A percentile compares a stretch with the other conserved stretches of the same genome.
Conservation (phyloP, 805 yeast genomes). For the Sungouiozyma ichnusensis region DNA sequence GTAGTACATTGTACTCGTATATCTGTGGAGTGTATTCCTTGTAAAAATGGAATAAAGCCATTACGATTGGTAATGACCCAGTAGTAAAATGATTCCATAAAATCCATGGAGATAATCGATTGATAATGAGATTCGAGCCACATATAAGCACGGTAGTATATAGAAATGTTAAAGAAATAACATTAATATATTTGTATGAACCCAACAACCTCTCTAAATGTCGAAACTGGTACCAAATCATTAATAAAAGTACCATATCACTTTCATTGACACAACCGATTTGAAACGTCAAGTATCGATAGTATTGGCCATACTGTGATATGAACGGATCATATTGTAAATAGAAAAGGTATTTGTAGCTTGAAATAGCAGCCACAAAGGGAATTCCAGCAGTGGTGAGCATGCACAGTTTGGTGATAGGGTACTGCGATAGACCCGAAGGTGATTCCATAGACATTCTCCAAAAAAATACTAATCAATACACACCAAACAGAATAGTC, state of each 20-base stretch:
- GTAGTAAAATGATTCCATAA: constrained; percentile 33
- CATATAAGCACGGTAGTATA: constrained; percentile 38
- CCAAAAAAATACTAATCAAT: too few species aligned
- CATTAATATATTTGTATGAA: constrained; percentile 40
- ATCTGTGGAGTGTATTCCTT: constrained; percentile 33
- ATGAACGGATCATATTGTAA: constrained; percentile 38
- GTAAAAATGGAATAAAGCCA: constrained; percentile 33
- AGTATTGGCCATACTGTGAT: constrained; percentile 44
- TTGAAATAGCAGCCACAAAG: constrained; percentile 19
- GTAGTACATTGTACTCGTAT: constrained; percentile 32
- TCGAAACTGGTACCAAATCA: constrained; percentile 43
- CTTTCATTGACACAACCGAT: constrained; percentile 48
- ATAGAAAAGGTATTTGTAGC: constrained; percentile 21
- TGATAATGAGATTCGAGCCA: constrained; percentile 25
- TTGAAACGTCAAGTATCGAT: constrained; percentile 43
- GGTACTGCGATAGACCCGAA: constrained; percentile 13
- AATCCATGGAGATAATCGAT: constrained; percentile 27
- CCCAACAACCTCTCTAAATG: constrained; percentile 50
- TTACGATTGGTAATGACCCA: constrained; percentile 35
- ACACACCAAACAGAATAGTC: too few species aligned
- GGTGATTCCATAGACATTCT: constrained; percentile 14
- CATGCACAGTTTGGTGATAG: constrained; percentile 23
- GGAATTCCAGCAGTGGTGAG: constrained; percentile 18
- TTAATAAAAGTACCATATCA: constrained; percentile 38
- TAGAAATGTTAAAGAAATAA: constrained; percentile 34